Conservation (phyloP, 805 yeast species). For the Metschnikowia chrysomelidarum region DNA sequence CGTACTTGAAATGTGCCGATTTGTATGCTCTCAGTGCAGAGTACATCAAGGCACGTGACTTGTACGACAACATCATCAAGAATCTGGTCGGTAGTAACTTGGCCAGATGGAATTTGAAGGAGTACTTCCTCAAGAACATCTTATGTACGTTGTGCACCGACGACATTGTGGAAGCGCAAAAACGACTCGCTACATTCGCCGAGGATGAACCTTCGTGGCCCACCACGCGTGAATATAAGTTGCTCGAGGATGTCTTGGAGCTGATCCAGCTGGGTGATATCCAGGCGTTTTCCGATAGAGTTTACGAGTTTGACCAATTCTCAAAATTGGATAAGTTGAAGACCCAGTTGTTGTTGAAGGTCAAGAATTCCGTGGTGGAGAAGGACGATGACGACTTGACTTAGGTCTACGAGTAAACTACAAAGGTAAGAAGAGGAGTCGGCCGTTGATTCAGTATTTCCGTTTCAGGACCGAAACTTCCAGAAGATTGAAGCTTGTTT, state of each 20-base stretch:
- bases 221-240: conserved; percentile 70
- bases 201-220: conserved; percentile 76
- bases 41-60: conserved; percentile 70
- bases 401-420: too few species aligned
- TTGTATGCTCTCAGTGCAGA: conserved; percentile 68
- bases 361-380: conserved; percentile 69
- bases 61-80: conserved; percentile 76
- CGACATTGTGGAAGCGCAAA: conserved; percentile 83
- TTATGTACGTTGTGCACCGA: conserved; percentile 80
- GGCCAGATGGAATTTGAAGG: conserved; percentile 90
- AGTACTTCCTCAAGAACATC: conserved; percentile 80
- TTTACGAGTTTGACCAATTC: conserved; percentile 84
- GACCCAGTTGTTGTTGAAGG: conserved; percentile 75
- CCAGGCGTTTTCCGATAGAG: conserved; percentile 68
- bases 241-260: conserved; percentile 63
- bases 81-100: conserved; percentile 70
- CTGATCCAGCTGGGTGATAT: conserved; percentile 80
- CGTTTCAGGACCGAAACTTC: too few species aligned
- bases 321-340: conserved; percentile 88
- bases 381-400: conserved; percentile 67
- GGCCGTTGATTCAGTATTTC: too few species aligned
- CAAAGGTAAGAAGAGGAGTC: too few species aligned
- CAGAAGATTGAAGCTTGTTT: too few species aligned
- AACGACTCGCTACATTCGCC: conserved; percentile 59
- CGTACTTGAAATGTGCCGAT: conserved; percentile 86